Evolutionary conservation across 1,284 basidiomycete species (phyloP).

Genomic region (Heliocybe sulcata): DNA sequence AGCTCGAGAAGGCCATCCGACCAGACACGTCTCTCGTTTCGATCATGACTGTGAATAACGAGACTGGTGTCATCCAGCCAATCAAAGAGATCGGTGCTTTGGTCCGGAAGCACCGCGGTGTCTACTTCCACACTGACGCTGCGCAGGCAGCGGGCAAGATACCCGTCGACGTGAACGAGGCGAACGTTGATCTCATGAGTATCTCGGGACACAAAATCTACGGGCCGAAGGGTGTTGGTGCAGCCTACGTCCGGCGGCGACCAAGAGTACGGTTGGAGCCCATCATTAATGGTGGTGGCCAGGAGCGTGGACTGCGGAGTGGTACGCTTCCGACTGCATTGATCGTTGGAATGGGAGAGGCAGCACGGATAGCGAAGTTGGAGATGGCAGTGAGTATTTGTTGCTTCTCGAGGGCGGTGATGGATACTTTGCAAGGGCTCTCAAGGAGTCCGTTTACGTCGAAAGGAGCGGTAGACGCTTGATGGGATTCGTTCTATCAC

Average conservation of each 20-base stretch:
- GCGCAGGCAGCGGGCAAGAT: constrained; percentile 96
- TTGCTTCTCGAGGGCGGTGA: constrained; percentile 28
- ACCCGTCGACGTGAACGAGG: constrained; percentile 87
- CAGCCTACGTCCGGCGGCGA: constrained; percentile 88
- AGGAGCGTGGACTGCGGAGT: constrained; percentile 92
- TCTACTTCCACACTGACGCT: constrained; percentile 97
- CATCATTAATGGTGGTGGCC: constrained; percentile 93
- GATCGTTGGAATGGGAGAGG: constrained; percentile 92
- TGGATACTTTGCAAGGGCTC: constrained; percentile 32
- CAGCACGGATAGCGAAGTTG: constrained; percentile 83
- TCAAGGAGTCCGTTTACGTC: background rate
- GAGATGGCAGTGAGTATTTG: constrained; percentile 85
- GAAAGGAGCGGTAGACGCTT: constrained; percentile 15
- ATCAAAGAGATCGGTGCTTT: constrained; percentile 92
- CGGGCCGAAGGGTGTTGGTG: constrained; percentile 96
- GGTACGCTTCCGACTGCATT: constrained; percentile 91
- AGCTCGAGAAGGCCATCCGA: constrained; percentile 77
- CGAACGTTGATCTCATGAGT: constrained; percentile 94
- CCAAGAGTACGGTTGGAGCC: constrained; percentile 95
- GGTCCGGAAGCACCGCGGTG: constrained; percentile 75
- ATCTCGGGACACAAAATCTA: constrained; percentile 98
- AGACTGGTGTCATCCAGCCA: constrained; percentile 98
- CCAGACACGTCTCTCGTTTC: constrained; percentile 88
- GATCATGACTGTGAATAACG: constrained; percentile 99
- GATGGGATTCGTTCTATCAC: constrained; percentile 10